Conservation (phyloP, 768 basidiomycete genomes). For the Agrocybe pediades region DNA sequence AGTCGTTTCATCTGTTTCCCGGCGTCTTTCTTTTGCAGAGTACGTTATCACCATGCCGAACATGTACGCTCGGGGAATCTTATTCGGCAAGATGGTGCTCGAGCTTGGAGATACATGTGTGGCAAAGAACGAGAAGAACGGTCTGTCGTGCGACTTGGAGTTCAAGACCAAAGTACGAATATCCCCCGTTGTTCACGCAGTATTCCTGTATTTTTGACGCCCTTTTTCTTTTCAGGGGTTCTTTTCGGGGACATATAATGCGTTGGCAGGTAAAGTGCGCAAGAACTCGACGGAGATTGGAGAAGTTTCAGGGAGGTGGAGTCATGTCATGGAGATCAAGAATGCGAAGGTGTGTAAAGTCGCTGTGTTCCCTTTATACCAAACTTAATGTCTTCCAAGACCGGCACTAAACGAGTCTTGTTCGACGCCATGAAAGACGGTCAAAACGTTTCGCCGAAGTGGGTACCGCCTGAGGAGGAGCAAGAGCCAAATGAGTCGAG, state of each 20-base stretch:
- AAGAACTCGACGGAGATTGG: constrained; percentile 67
- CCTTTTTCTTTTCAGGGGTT: constrained; percentile 77
- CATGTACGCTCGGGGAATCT: constrained; percentile 89
- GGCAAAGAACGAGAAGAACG: constrained; percentile 81
- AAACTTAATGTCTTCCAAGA: constrained; percentile 38
- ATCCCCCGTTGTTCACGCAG: not conserved
- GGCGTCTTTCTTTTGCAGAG: constrained; percentile 41
- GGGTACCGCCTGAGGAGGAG: constrained; percentile 80
- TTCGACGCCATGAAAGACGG: constrained; percentile 86
- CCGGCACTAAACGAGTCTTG: constrained; percentile 68
- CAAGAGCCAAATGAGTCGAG: constrained; percentile 93
- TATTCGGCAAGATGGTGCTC: constrained; percentile 93
- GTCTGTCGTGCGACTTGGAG: constrained; percentile 79
- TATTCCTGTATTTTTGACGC: too few relatives aligned
- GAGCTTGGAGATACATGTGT: constrained; percentile 91
- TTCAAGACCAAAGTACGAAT: constrained; percentile 89
- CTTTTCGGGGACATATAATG: constrained; percentile 96
- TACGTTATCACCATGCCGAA: constrained; percentile 96
- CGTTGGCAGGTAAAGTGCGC: constrained; percentile 79
- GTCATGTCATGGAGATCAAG: constrained; percentile 85
- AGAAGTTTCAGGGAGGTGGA: constrained; percentile 91
- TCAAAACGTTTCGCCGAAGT: constrained; percentile 74
- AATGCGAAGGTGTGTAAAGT: constrained; percentile 52
- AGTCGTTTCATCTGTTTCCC: constrained; percentile 8
- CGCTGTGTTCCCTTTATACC: not conserved